Evolutionary conservation across 371 early-diverging fungal genomes (phyloP).

Genomic region (Mortierella sp.): DNA sequence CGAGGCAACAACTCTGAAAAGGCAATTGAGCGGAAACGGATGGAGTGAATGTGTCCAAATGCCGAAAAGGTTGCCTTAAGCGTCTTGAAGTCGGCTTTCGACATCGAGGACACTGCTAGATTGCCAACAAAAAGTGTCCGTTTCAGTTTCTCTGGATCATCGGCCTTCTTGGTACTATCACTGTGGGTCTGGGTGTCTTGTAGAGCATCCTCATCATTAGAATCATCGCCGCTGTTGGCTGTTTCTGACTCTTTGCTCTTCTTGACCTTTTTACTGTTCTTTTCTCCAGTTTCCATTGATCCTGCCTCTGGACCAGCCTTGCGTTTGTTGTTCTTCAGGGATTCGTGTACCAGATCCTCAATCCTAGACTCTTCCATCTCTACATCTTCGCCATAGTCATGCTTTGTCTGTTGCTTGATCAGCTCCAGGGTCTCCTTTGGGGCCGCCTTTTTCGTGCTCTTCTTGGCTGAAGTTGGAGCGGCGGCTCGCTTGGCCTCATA

Average conservation of each 20-base stretch:
- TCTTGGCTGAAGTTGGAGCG: conserved; percentile 22
- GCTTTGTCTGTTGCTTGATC: conserved; percentile 39
- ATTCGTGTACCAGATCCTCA: conserved; percentile 51
- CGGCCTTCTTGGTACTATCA: conserved; percentile 51
- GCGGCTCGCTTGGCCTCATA: conserved; percentile 49
- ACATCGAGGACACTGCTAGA: conserved; percentile 69
- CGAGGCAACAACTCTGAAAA: conserved; percentile 76
- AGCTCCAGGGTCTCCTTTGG: conserved; percentile 40
- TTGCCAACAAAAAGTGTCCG: conserved; percentile 89
- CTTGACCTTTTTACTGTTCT: conserved; percentile 16
- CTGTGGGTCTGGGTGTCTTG: conserved; percentile 19
- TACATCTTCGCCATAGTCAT: conserved; percentile 47
- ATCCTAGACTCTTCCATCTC: conserved; percentile 48
- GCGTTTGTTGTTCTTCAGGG: conserved; percentile 41
- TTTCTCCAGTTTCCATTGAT: background rate
- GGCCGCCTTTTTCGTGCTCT: conserved; percentile 38
- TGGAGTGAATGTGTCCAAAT: conserved; percentile 82
- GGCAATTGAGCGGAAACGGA: conserved; percentile 92
- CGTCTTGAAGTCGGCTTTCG: conserved; percentile 69
- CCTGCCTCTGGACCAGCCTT: conserved; percentile 26
- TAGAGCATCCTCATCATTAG: conserved; percentile 29
- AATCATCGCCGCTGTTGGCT: conserved; percentile 20
- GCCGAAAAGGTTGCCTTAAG: conserved; percentile 73
- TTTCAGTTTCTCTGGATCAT: conserved; percentile 62
- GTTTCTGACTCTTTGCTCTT: conserved; percentile 36